phyloP scores from a whole-genome alignment of 2,329 filamentous ascomycete species.

The Trichoderma atrobrunneum region DNA sequence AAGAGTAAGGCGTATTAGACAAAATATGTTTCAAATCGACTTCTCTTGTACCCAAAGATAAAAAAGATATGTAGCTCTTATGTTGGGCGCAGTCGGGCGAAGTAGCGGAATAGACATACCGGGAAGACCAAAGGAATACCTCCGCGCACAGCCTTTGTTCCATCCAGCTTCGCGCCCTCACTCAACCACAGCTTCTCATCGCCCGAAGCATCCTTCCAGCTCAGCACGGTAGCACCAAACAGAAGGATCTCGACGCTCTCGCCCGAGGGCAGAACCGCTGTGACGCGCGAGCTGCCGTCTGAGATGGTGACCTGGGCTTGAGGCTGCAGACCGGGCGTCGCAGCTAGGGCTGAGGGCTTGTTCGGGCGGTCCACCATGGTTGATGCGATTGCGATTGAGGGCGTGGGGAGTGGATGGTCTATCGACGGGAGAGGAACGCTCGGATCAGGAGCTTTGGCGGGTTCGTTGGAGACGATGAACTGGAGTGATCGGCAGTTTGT shows the following conservation, averaged over 20 bases:
- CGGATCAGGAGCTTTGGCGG: not conserved
- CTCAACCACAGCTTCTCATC: constrained; percentile 85
- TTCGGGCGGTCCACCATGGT: constrained; percentile 79
- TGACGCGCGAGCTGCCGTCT: constrained; percentile 67
- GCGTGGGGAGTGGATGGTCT: not conserved
- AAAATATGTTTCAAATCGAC: not conserved
- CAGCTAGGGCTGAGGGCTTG: constrained; percentile 73
- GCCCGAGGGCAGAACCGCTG: constrained; percentile 78
- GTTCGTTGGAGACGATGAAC: not conserved
- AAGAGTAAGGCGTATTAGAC: not conserved
- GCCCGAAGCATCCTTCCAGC: constrained; percentile 81
- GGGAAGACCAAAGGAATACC: constrained; percentile 93
- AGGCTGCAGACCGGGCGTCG: constrained; percentile 70
- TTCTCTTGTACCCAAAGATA: not conserved
- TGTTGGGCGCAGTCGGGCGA: not conserved
- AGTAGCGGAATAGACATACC: constrained; percentile 50
- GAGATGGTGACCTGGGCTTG: constrained; percentile 73
- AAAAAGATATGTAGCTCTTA: not conserved
- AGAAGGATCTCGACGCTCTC: constrained; percentile 83
- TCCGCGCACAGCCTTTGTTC: constrained; percentile 83
- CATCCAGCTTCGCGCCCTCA: constrained; percentile 76
- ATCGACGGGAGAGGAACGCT: not conserved
- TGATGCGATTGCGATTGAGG: constrained; percentile 8
- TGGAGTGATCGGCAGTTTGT: not conserved
- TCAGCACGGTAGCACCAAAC: constrained; percentile 88